A percentile compares a stretch with the other conserved stretches of the same genome.
Evolutionary conservation across 495 filamentous ascomycete genomes (phyloP).

Genomic region (Symbiotaphrina buchneri): DNA sequence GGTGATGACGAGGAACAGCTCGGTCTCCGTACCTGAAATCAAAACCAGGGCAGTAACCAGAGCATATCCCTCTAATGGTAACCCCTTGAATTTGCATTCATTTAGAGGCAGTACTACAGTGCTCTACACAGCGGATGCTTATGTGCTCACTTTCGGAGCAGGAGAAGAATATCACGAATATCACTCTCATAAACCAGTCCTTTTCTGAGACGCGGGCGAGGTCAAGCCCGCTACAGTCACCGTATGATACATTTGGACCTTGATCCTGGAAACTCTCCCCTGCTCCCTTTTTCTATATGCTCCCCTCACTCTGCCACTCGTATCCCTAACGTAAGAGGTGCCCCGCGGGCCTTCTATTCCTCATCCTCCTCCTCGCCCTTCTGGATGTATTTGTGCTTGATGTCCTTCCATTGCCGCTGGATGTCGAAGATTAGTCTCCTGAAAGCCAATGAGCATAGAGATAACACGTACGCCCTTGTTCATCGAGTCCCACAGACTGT

Average conservation of each 20-base stretch:
- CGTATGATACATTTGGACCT: too few species aligned
- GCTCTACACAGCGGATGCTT: too few species aligned
- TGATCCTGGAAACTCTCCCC: not conserved
- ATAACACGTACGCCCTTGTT: slow-evolving; percentile 63
- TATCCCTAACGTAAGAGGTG: not conserved
- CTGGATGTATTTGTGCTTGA: slow-evolving; percentile 65
- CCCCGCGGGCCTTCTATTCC: slow-evolving; percentile 8
- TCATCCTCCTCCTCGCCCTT: slow-evolving; percentile 36
- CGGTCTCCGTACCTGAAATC: too few species aligned
- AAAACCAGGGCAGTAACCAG: too few species aligned
- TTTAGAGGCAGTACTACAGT: too few species aligned
- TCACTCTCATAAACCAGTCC: not conserved
- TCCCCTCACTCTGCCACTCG: not conserved
- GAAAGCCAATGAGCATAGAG: not conserved
- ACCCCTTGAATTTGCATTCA: too few species aligned
- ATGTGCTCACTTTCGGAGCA: too few species aligned
- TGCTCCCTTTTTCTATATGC: not conserved
- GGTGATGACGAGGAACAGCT: too few species aligned
- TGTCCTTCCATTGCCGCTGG: slow-evolving; percentile 99
- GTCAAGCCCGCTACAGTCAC: too few species aligned
- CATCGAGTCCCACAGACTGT: slow-evolving; percentile 68
- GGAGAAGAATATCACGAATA: not conserved
- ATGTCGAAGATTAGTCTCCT: slow-evolving; percentile 13
- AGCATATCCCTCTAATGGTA: too few species aligned
- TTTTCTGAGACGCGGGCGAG: too few species aligned